Percentiles rank a stretch among this genome's conserved stretches.
Conservation (phyloP, 2,329 filamentous ascomycete genomes). For the Colletotrichum graminicola region DNA sequence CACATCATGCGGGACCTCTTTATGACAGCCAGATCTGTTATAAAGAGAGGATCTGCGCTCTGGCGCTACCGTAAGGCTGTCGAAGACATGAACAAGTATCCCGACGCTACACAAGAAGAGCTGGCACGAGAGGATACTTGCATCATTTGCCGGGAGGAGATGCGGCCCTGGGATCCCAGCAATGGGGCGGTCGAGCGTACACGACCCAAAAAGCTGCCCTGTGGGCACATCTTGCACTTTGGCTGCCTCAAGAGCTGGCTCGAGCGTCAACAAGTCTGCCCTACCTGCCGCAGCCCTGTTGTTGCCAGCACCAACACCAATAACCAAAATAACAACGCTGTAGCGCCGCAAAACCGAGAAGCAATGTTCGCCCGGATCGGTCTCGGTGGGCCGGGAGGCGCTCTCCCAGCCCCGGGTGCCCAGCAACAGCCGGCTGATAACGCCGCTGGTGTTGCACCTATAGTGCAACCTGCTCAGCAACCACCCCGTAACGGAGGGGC, state of each 20-base stretch:
- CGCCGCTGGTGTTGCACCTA: conserved; percentile 37
- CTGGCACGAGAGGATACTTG: conserved; percentile 90
- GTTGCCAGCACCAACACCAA: conserved; percentile 68
- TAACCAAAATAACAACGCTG: conserved; percentile 49
- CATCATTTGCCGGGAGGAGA: conserved; percentile 97
- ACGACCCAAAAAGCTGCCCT: conserved; percentile 94
- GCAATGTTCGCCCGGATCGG: conserved; percentile 51
- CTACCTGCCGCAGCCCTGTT: conserved; percentile 90
- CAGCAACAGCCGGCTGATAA: conserved; percentile 51
- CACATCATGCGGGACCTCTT: conserved; percentile 97
- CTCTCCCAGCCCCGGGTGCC: conserved; percentile 46
- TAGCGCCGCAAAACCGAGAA: conserved; percentile 51
- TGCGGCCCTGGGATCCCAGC: conserved; percentile 79
- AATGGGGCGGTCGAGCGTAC: conserved; percentile 82
- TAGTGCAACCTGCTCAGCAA: conserved; percentile 43
- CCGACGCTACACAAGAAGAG: conserved; percentile 90
- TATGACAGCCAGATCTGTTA: conserved; percentile 91
- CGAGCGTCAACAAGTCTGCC: conserved; percentile 96
- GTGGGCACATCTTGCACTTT: conserved; percentile 94
- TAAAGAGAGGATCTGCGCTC: conserved; percentile 89
- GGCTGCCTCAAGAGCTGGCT: conserved; percentile 97
- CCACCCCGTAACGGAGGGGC: conserved; percentile 56
- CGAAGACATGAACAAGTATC: conserved; percentile 93
- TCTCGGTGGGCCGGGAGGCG: conserved; percentile 42
- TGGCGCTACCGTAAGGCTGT: conserved; percentile 92